Evolutionary conservation across 148 eudicot genomes (phyloP).

Genomic region (Chenopodium formosanum): DNA sequence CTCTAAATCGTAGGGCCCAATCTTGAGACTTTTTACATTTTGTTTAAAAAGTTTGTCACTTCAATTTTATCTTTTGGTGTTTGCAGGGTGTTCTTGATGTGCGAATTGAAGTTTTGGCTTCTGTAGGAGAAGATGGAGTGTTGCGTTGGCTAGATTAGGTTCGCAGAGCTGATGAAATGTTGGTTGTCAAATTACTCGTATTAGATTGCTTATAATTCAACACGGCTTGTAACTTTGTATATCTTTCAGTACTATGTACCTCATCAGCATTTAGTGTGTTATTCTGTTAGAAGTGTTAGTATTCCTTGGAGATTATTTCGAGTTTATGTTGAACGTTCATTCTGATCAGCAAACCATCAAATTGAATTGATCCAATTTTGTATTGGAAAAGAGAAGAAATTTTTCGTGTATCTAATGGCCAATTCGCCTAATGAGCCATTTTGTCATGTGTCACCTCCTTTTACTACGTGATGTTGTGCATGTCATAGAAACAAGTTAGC

Average conservation of each 20-base stretch:
- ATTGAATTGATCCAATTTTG: constrained; percentile 7
- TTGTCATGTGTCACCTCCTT: too few relatives aligned
- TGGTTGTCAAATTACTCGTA: background rate
- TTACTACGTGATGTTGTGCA: too few relatives aligned
- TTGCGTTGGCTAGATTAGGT: constrained; percentile 86
- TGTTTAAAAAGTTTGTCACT: background rate
- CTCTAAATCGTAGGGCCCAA: background rate
- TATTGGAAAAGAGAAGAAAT: background rate
- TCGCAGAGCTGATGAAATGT: constrained; percentile 5
- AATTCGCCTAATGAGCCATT: background rate
- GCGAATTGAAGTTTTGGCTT: constrained; percentile 77
- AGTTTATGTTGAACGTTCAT: background rate
- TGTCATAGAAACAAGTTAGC: too few relatives aligned
- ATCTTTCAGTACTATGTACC: constrained; percentile 7
- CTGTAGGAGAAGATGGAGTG: constrained; percentile 77
- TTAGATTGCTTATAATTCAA: constrained; percentile 13
- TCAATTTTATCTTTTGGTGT: constrained; percentile 13
- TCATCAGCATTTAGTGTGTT: constrained; percentile 14
- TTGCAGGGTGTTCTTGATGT: constrained; percentile 85
- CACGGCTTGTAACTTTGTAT: constrained; percentile 21
- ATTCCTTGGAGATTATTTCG: constrained; percentile 4
- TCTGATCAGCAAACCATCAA: background rate
- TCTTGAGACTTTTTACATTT: background rate
- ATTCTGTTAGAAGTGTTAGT: constrained; percentile 1
- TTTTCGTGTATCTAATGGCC: background rate